phyloP scores from a whole-genome alignment of 2,329 filamentous ascomycete genomes.

The Fragosphaeria purpurea region DNA sequence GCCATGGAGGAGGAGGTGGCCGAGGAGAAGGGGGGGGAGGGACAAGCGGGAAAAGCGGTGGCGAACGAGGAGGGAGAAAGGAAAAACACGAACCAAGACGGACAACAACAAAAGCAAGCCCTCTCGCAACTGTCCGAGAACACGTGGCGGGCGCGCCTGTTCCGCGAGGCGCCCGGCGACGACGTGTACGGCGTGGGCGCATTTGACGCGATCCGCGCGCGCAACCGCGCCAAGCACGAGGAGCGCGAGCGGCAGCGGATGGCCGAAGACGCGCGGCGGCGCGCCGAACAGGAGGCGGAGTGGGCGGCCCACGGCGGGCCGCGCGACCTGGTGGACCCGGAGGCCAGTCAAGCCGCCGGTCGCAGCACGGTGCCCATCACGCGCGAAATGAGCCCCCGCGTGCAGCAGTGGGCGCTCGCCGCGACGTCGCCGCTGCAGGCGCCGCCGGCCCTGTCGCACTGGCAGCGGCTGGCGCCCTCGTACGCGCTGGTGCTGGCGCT shows the following conservation, averaged over 20 bases:
- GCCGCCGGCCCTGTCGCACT: constrained; percentile 40
- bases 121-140: constrained; percentile 1
- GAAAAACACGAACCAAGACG: background rate
- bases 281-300: constrained; percentile 8
- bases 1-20: constrained; percentile 33
- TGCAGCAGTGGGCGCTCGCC: constrained; percentile 32
- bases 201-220: constrained; percentile 47
- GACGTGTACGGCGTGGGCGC: constrained; percentile 48
- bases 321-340: constrained; percentile 4
- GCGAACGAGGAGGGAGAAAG: constrained; percentile 5
- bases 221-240: constrained; percentile 39
- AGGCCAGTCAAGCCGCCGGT: constrained; percentile 17
- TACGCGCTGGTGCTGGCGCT: constrained; percentile 37
- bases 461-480: constrained; percentile 47
- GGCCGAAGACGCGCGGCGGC: constrained; percentile 21
- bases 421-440: constrained; percentile 41
- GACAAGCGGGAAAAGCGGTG: constrained; percentile 13
- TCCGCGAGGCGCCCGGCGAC: constrained; percentile 21
- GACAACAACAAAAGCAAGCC: background rate
- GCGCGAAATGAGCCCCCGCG: constrained; percentile 24
- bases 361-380: constrained; percentile 17
- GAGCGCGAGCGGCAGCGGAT: constrained; percentile 24
- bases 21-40: constrained; percentile 11
- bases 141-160: constrained; percentile 15
- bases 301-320: constrained; percentile 29